These are phyloP conservation scores for Gamarada debralockiae DNA, from an alignment of 495 filamentous ascomycete genomes.

Conservation along the genomic window DNA sequence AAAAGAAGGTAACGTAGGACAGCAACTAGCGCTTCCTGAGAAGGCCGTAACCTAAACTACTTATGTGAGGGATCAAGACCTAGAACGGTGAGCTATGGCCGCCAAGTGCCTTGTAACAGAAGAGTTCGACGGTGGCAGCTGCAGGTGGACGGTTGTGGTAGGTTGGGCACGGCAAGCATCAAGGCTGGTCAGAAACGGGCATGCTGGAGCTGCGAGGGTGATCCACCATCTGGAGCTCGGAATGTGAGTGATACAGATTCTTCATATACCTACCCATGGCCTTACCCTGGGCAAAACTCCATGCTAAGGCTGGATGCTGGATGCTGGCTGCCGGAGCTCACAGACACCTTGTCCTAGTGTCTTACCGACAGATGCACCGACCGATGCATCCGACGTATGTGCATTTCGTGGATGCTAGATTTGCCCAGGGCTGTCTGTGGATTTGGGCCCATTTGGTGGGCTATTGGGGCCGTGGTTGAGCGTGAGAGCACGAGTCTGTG, in stretches of 20 bases:
- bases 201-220: conserved; percentile 23
- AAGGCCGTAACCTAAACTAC: conserved; percentile 12
- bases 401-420: too few species aligned
- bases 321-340: too few species aligned
- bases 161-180: conserved; percentile 8
- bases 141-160: conserved; percentile 10
- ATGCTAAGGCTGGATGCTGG: too few species aligned
- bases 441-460: too few species aligned
- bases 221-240: conserved; percentile 23
- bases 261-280: neutral
- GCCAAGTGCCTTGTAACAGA: conserved; percentile 18
- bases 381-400: too few species aligned
- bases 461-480: too few species aligned
- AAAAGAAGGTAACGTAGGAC: neutral
- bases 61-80: conserved; percentile 19
- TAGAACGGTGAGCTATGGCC: conserved; percentile 17
- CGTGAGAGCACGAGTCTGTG: too few species aligned
- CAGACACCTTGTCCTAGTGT: too few species aligned
- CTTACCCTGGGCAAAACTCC: too few species aligned
- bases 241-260: conserved; percentile 12
- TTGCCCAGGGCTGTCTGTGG: too few species aligned
- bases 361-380: too few species aligned
- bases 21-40: neutral
- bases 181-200: conserved; percentile 17
- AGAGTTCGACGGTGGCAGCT: conserved; percentile 2